Base-by-base conservation (phyloP, 2,329 filamentous ascomycete species). In the Aspergillus brasiliensis region DNA sequence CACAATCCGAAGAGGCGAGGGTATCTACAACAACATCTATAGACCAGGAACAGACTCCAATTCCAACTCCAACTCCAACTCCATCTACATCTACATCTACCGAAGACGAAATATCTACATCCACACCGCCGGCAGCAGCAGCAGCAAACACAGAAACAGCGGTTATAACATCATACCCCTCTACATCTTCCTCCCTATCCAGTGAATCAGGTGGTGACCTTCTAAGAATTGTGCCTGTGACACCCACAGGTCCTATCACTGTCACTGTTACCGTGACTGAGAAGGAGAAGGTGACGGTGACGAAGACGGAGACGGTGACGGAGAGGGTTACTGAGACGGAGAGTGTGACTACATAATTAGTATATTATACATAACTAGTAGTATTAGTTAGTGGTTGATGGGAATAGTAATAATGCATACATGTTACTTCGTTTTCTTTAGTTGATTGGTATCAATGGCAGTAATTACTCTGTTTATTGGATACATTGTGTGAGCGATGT, bases 251-350 rank as follows among this genome's bases (percentile, higher is more conserved):
- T 4, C 49, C 64, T 17, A 55, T 44, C 25, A 61, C 64, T 6
- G 51, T 64, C 15, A 65, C 66, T 4, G 31, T 69, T 21, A 67
- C 64, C 2, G 60, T 56, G 10, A 28, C 65, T 1, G 57, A 58
- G 5, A 67, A 62, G 17, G 49, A 60, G 21, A 62, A 44, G 0
- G 56, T 57, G 8, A 67, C 61, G 6, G 56, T 58, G n/a, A 62
- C 19, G 11, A 56, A 58, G 54, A 60, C 62, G 17, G 42, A 47
- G 42, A 62, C 51, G 2, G 51, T 51, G n/a, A 56, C 56, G 46
- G 58, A 61, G 47, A 59, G 37, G 40, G 10, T 54, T 3, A 58
- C 34, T 4, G 40, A 44, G 44, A 62, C 60, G 7, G 56, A 56
- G 21, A 61, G 56, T 3, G 51, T 53, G 15, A 59, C 27, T 19